These are phyloP conservation scores for Neoconidiobolus thromboides DNA, from an alignment of 371 early-diverging fungal genomes.

Conservation along the genomic window DNA sequence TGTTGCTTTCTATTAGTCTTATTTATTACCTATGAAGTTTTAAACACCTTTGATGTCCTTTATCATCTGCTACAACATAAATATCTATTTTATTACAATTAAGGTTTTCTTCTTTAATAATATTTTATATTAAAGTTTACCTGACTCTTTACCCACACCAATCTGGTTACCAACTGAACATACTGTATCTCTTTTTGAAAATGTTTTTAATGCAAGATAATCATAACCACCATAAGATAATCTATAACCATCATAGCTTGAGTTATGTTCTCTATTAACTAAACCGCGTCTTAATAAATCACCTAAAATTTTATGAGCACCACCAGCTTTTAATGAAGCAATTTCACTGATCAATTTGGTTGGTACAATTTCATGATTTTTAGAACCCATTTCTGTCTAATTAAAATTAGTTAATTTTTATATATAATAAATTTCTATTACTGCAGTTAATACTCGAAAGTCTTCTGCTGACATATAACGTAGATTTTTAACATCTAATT, in stretches of 20 bases:
- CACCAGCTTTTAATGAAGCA: constrained; percentile 71
- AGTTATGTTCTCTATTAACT: constrained; percentile 67
- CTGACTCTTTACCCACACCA: constrained; percentile 98
- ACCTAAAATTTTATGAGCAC: constrained; percentile 59
- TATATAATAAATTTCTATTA: constrained; percentile 15
- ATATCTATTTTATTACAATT: constrained; percentile 36
- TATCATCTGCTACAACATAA: constrained; percentile 84
- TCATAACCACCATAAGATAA: constrained; percentile 99
- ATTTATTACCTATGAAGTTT: constrained; percentile 64
- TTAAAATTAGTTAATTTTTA: neutral
- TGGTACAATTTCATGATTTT: constrained; percentile 95
- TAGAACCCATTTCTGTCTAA: constrained; percentile 87
- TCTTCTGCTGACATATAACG: constrained; percentile 86
- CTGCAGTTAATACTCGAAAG: constrained; percentile 89
- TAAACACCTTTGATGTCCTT: constrained; percentile 65
- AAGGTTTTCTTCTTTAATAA: neutral
- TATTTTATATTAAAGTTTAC: constrained; percentile 7
- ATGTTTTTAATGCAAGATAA: constrained; percentile 90
- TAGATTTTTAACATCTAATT: constrained; percentile 80
- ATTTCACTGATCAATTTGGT: constrained; percentile 70
- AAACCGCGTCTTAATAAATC: constrained; percentile 75
- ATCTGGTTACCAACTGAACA: constrained; percentile 96
- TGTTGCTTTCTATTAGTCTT: neutral
- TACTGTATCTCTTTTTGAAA: constrained; percentile 74
- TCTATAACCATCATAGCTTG: constrained; percentile 90